phyloP scores from a whole-genome alignment of 2,329 filamentous ascomycete species.

The Epichloe sibirici region DNA sequence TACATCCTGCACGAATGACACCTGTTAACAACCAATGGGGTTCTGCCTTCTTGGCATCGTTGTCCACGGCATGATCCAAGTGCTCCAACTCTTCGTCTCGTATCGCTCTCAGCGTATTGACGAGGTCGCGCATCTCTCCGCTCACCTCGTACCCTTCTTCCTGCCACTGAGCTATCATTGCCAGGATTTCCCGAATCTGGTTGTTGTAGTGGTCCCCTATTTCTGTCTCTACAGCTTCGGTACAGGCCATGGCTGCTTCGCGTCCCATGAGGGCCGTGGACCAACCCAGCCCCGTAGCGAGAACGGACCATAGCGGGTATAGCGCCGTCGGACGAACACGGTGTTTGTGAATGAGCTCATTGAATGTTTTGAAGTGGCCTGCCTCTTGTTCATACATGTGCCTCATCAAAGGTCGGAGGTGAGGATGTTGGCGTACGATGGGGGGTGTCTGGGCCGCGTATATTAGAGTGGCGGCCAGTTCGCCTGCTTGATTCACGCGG shows the following conservation, averaged over 20 bases:
- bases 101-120: slow-evolving; percentile 67
- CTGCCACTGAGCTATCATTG: slow-evolving; percentile 70
- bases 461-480: slow-evolving; percentile 91
- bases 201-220: slow-evolving; percentile 93
- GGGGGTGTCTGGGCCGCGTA: slow-evolving; percentile 81
- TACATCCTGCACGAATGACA: slow-evolving; percentile 79
- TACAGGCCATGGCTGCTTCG: slow-evolving; percentile 96
- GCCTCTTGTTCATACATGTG: slow-evolving; percentile 99
- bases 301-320: slow-evolving; percentile 77
- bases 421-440: slow-evolving; percentile 68
- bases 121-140: slow-evolving; percentile 60
- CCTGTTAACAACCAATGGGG: slow-evolving; percentile 84
- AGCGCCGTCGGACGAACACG: slow-evolving; percentile 85
- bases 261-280: slow-evolving; percentile 76
- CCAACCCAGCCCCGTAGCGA: slow-evolving; percentile 78
- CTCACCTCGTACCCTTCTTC: slow-evolving; percentile 68
- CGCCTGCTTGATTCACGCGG: slow-evolving; percentile 93
- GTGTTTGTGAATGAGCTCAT: slow-evolving; percentile 68
- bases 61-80: slow-evolving; percentile 84
- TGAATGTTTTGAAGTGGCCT: slow-evolving; percentile 77
- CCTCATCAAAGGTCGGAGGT: slow-evolving; percentile 80
- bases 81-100: slow-evolving; percentile 95
- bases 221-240: slow-evolving; percentile 95
- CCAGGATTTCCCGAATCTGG: slow-evolving; percentile 70
- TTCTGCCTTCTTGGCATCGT: slow-evolving; percentile 81